A percentile compares a stretch with the other conserved stretches of the same genome.
Conservation (phyloP, 805 yeast species). For the Blastobotrys peoriensis region DNA sequence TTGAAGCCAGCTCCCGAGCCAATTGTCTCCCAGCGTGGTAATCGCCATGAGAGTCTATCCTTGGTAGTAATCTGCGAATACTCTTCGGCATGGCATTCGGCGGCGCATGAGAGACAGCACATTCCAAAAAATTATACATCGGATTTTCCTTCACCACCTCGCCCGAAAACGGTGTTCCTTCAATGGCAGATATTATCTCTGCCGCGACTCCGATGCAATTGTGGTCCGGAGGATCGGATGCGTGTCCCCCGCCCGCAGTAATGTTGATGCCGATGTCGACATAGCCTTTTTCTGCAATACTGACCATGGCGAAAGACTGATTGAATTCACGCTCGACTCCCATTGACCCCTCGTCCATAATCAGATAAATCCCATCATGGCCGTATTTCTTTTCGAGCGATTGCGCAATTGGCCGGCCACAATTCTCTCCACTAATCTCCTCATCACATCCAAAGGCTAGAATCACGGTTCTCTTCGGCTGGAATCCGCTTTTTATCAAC, state of each 20-base stretch:
- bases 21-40: conserved; percentile 17
- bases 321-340: conserved; percentile 38
- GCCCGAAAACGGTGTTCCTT: conserved; percentile 49
- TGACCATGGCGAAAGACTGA: conserved; percentile 45
- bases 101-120: conserved; percentile 51
- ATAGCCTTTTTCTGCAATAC: conserved; percentile 59
- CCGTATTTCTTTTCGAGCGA: conserved; percentile 53
- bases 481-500: conserved; percentile 42
- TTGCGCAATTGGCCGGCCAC: conserved; percentile 31
- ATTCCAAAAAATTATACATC: conserved; percentile 48
- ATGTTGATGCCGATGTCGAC: conserved; percentile 45
- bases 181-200: conserved; percentile 52
- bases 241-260: conserved; percentile 69
- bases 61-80: conserved; percentile 20
- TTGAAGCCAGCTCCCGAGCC: conserved; percentile 3
- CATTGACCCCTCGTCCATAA: conserved; percentile 64
- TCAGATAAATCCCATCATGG: conserved; percentile 47
- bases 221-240: conserved; percentile 73
- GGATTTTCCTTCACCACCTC: conserved; percentile 53
- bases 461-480: conserved; percentile 52
- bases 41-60: conserved; percentile 22
- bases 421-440: conserved; percentile 49
- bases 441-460: conserved; percentile 71
- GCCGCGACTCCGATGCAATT: conserved; percentile 71
- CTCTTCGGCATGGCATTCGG: too few relatives aligned